Percentiles rank a stretch among this genome's conserved stretches.
phyloP scores from a whole-genome alignment of 73 alveolate genomes.

The Stentor coeruleus region DNA sequence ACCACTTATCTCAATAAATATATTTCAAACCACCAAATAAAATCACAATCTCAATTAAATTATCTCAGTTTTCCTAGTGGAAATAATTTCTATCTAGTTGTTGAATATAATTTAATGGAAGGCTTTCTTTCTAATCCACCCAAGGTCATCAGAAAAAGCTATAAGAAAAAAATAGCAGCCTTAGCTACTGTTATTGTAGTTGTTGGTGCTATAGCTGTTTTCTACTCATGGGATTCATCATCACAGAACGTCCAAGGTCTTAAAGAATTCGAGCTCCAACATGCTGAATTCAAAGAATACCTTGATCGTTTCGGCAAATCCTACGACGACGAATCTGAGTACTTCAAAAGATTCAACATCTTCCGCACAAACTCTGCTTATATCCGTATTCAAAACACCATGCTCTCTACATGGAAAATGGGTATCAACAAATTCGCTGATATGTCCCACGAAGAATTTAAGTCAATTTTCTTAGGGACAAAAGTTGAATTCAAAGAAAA shows the following conservation, averaged over 20 bases:
- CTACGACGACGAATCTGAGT: conserved; percentile 48
- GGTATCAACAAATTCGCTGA: conserved; percentile 59
- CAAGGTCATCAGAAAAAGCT: too few relatives aligned
- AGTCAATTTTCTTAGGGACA: conserved; percentile 28
- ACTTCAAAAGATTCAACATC: conserved; percentile 30
- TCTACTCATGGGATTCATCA: background rate
- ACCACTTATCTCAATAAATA: too few relatives aligned
- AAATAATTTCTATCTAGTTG: too few relatives aligned
- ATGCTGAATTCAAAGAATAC: conserved; percentile 3
- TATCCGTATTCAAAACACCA: background rate
- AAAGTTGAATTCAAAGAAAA: background rate
- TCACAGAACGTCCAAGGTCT: background rate
- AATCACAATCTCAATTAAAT: too few relatives aligned
- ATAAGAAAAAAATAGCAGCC: background rate
- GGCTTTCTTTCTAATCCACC: too few relatives aligned
- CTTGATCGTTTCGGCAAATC: conserved; percentile 33
- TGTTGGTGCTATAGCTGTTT: background rate
- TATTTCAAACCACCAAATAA: too few relatives aligned
- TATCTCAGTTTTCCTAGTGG: too few relatives aligned
- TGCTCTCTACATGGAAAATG: background rate
- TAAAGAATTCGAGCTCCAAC: background rate
- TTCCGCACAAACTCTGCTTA: conserved; percentile 33
- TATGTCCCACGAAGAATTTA: conserved; percentile 49
- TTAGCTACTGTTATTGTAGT: background rate
- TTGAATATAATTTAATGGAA: too few relatives aligned